Base-by-base conservation (phyloP, 352 stramenopile species). In the Phytopythium chamaehyphon region DNA sequence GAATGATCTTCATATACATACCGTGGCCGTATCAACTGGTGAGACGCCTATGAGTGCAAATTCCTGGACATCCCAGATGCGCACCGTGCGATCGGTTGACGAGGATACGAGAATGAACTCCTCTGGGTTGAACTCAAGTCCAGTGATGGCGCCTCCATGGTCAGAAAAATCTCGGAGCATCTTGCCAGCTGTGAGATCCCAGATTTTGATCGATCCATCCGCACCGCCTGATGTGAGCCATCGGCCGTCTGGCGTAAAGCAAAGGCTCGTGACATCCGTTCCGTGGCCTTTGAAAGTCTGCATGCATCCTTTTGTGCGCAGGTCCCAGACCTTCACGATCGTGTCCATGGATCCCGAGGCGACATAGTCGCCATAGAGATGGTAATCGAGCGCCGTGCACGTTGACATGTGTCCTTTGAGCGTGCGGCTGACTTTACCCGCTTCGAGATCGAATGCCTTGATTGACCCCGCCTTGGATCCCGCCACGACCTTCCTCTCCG, bases 21-120 rank as follows among this genome's bases (percentile, higher is more conserved):
- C 81, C 51, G 65, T 75, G 2, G 82, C 62, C 15, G 81, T 93
- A 47, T 94, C 82, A 1, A 80, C 86, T 12, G 84, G 80, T 2
- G 84, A 93, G 43, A 90, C 72, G 10, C 82, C 82, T 22, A 93
- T 88, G 15, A 91, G 64, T 24, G 76, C 66, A 51, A 94, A 90
- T 26, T 87, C 72, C 54, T 94, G 80, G n/a, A 94, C 73, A 36
- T 94, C 82, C 82, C 82, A 94, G 51, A 93, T 89, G n/a, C 82
- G 72, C 36, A 93, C 57, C 6, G 80, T 93, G 55, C 78, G 82
- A 50, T 94, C 84, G 12, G 72, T 62, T 18, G 80, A 79, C 19
- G 84, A 71, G 3, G 84, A 93, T 48, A 91, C 82, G 26, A 94
- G 61, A 28, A 93, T 93, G 47, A 90, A 92, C 51, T 94, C 84